phyloP scores from a whole-genome alignment of 192 early-diverging fungal genomes.

The Podila epigama region DNA sequence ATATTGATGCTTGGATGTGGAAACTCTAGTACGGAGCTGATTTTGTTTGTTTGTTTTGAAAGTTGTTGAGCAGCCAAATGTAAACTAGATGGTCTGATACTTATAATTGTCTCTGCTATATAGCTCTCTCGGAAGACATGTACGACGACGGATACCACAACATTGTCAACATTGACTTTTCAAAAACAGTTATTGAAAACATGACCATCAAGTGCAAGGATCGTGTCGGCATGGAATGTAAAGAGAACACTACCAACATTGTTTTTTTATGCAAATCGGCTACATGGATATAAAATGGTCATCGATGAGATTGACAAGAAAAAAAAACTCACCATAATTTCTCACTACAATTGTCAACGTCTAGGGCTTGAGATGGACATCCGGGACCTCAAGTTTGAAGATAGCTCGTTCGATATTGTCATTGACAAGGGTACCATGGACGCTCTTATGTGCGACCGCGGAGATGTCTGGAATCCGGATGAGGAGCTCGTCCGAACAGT shows the following conservation, averaged over 20 bases:
- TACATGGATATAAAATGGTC: neutral
- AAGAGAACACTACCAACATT: neutral
- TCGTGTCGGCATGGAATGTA: slow-evolving; percentile 64
- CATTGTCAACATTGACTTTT: slow-evolving; percentile 85
- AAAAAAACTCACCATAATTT: neutral
- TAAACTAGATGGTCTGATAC: neutral
- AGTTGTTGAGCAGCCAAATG: neutral
- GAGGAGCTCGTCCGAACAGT: slow-evolving; percentile 72
- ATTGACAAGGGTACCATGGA: slow-evolving; percentile 94
- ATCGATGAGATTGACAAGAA: neutral
- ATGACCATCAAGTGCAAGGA: slow-evolving; percentile 68
- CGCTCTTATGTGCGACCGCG: slow-evolving; percentile 84
- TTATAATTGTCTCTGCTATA: neutral
- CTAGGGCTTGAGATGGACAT: slow-evolving; percentile 82
- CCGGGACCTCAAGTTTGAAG: slow-evolving; percentile 67
- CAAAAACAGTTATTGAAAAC: slow-evolving; percentile 75
- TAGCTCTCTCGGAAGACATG: slow-evolving; percentile 79
- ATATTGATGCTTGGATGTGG: slow-evolving; percentile 91
- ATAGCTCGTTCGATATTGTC: slow-evolving; percentile 71
- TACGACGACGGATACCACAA: slow-evolving; percentile 76
- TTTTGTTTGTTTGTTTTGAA: neutral
- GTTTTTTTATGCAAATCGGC: neutral
- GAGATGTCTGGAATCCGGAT: slow-evolving; percentile 89
- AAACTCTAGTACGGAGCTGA: slow-evolving; percentile 65
- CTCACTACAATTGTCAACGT: neutral